Evolutionary conservation across 768 basidiomycete species (phyloP), one percentile per base, ranked within the genome.

Genomic region (Naematelia encephala): DNA sequence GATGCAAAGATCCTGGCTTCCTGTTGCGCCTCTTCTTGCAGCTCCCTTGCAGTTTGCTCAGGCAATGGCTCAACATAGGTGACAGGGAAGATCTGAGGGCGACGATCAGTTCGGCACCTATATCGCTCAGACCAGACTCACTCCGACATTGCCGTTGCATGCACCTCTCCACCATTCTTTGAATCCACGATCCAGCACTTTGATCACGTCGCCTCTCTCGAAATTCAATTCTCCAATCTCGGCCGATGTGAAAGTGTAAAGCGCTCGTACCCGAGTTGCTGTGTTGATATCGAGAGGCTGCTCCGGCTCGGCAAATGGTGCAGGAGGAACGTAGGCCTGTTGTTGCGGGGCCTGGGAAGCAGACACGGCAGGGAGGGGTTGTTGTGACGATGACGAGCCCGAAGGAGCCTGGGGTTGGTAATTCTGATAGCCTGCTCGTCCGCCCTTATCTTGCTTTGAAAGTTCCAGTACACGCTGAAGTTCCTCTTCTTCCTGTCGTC

Each of bases 111-210:
- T 46, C 2, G 19, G 23, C 19, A 51, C 27, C 50, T 23, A 5
- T 29, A 13, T 5, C 3, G 19, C 30, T 16, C 12, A 16, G 22
- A 22, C 1, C 1, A 2, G 25, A 67, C 67, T 71, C 55, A 74
- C 72, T 19, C 72, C 72, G 2, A 91, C 91, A 58, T 89, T 80
- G 0, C 90, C 92, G 70, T 86, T 88, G 46, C 93, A 77, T 66
- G 96, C 91, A 0, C 94, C 94, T 22, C 90, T 79, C 91, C 92
- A 97, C 94, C 94, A 98, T 73, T 96, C 91, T 68, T 90, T 88
- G 77, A 94, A 94, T 22, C 87, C 88, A 23, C 91, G 84, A 74
- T 96, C 91, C 22, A 97, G 86, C 13, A 98, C 93, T 70, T 91
- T 91, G 80, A 97, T 91, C 47, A 94, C 81, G 64, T 96, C 93